These are phyloP conservation scores for Turritis glabra DNA, from an alignment of 345 rosid species.

Conservation along the genomic window DNA sequence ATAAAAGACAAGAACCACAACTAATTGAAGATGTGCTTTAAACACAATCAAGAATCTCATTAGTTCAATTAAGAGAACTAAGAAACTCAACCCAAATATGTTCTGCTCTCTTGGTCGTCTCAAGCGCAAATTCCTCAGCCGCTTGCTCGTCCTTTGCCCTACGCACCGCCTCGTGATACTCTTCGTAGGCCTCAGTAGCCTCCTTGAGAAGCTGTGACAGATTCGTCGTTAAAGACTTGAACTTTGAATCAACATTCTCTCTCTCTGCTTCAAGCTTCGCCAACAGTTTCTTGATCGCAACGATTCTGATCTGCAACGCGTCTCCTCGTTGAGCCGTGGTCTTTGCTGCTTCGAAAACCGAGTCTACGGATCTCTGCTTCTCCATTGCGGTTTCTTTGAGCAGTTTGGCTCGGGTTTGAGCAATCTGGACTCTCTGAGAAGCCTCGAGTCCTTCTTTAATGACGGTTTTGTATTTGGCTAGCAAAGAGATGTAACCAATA, in stretches of 20 bases:
- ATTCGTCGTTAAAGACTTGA: conserved; percentile 16
- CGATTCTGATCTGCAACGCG: conserved; percentile 26
- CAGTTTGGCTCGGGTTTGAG: conserved; percentile 33
- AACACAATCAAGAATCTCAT: conserved; percentile 34
- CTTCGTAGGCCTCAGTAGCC: conserved; percentile 37
- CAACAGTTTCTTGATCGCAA: conserved; percentile 39
- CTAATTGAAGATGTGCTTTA: conserved; percentile 29
- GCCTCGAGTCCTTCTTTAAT: conserved; percentile 43
- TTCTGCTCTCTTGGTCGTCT: conserved; percentile 43
- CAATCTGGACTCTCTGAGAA: conserved; percentile 39
- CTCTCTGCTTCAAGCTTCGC: conserved; percentile 39
- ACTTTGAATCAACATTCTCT: conserved; percentile 22
- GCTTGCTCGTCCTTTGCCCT: conserved; percentile 40
- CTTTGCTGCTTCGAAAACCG: conserved; percentile 9
- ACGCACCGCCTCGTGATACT: conserved; percentile 38
- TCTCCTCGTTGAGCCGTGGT: conserved; percentile 31
- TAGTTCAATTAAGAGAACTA: conserved; percentile 42
- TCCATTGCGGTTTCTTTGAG: conserved; percentile 39
- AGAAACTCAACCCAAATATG: conserved; percentile 39
- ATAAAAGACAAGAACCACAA: conserved; percentile 33
- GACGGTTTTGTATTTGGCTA: conserved; percentile 44
- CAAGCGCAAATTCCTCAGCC: conserved; percentile 36
- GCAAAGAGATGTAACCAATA: conserved; percentile 42
- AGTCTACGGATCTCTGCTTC: conserved; percentile 38
- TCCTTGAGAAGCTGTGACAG: conserved; percentile 36